phyloP scores from a whole-genome alignment of 805 yeast genomes.

The Metschnikowia matae region DNA sequence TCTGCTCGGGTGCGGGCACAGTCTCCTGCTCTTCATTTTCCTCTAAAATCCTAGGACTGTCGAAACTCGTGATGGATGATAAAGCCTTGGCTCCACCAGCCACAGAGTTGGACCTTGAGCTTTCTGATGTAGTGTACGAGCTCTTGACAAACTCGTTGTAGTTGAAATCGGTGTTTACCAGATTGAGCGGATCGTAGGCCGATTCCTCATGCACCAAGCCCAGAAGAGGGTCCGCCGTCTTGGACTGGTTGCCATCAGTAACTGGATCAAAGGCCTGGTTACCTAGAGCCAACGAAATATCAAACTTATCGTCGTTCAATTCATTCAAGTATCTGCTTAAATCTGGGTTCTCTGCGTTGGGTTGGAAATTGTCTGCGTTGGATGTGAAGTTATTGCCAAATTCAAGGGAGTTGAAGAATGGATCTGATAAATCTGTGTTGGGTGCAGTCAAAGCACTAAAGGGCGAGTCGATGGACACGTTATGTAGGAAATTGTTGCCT shows the following conservation, averaged over 20 bases:
- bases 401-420: slow-evolving; percentile 1
- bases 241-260: slow-evolving; percentile 10
- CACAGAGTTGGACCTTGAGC: slow-evolving; percentile 14
- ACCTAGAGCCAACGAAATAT: slow-evolving; percentile 50
- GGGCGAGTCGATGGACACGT: neutral
- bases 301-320: slow-evolving; percentile 48
- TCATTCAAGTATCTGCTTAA: slow-evolving; percentile 3
- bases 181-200: slow-evolving; percentile 47
- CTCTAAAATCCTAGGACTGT: slow-evolving; percentile 15
- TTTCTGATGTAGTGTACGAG: slow-evolving; percentile 25
- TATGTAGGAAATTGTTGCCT: slow-evolving; percentile 4
- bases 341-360: neutral
- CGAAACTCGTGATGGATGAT: slow-evolving; percentile 18
- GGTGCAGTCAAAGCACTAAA: slow-evolving; percentile 1
- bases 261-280: slow-evolving; percentile 16
- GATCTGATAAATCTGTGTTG: slow-evolving; percentile 1
- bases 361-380: neutral
- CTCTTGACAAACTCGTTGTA: slow-evolving; percentile 37
- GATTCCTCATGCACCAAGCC: slow-evolving; percentile 53
- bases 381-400: neutral
- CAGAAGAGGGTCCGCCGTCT: slow-evolving; percentile 35
- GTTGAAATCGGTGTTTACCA: slow-evolving; percentile 29
- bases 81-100: slow-evolving; percentile 11
- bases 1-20: slow-evolving; percentile 66
- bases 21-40: slow-evolving; percentile 26